Evolutionary conservation across 2,329 filamentous ascomycete species (phyloP).

Genomic region (Diaporthe citri): DNA sequence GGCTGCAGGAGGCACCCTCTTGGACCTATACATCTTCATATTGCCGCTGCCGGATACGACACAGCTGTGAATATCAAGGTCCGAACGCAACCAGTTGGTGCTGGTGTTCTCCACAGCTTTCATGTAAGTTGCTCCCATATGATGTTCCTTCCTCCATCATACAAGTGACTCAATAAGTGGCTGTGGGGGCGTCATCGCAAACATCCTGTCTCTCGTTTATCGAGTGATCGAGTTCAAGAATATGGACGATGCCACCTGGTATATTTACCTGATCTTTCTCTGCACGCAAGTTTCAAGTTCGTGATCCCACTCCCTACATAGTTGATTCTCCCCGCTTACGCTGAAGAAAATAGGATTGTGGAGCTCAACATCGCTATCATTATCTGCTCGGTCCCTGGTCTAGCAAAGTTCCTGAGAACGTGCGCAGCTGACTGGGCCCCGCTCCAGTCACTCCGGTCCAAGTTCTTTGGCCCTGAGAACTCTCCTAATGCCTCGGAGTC

Average conservation of each 20-base stretch:
- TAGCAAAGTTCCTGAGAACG: constrained; percentile 6
- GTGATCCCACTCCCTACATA: neutral
- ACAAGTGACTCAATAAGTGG: neutral
- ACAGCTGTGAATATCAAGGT: constrained; percentile 18
- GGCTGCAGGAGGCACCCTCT: constrained; percentile 25
- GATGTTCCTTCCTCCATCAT: neutral
- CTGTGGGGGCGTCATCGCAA: constrained; percentile 37
- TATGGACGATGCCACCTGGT: constrained; percentile 38
- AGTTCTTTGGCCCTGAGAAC: neutral
- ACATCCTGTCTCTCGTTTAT: constrained; percentile 39
- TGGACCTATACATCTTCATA: constrained; percentile 43
- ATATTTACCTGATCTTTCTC: constrained; percentile 28
- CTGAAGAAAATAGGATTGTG: constrained; percentile 32
- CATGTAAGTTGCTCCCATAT: constrained; percentile 18
- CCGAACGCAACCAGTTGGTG: constrained; percentile 32
- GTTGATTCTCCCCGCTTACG: neutral
- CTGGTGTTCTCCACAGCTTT: constrained; percentile 40
- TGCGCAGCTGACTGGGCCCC: neutral
- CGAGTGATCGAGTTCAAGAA: constrained; percentile 28
- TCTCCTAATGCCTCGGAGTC: neutral
- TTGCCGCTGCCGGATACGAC: constrained; percentile 39
- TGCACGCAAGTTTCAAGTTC: constrained; percentile 38
- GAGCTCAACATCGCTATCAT: constrained; percentile 43
- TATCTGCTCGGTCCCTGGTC: constrained; percentile 38
- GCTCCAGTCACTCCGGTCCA: neutral